Base-by-base conservation (phyloP, 179 eudicot genomes). In the Silene noctiflora region DNA sequence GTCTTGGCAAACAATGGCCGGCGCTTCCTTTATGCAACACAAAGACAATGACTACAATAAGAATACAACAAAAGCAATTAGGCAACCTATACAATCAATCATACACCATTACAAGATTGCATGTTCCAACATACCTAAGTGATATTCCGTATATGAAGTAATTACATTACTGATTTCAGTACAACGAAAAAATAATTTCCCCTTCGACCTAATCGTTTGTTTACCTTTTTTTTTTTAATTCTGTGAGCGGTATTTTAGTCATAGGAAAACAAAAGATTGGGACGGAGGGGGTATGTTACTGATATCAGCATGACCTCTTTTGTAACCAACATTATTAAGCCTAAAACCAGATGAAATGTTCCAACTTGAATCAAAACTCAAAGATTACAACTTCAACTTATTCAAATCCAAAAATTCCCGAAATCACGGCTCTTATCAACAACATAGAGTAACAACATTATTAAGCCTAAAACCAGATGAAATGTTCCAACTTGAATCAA, bases 1-100 rank as follows among this genome's bases (percentile, higher is more conserved):
- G 80, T 29, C 84, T 73, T 79, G 82, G 82, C 83, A 73, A 46
- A 72, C 70, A 64, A 73, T 79, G 79, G 83, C 55, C 74, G 59
- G 78, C 63, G 73, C 85, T 69, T 75, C 79, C 86, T 81, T 77
- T 77, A 67, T 48, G 76, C 79, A 75, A 73, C 72, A 73, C 33
- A 61, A 65, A 69, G 33, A 70, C 53, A 61, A 64, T 68, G 69
- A 68, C 76, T 76, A 69, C 56, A 39, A 53, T 35, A 73, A 27
- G 44, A 69, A 78, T 44, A 76, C 63, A 63, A 73, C 1, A 44
- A 35, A 17, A 20, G 44, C 68, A 20, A 60, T 65, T 39, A 58
- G 58, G 31, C 35, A 46, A 67, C 48, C 20, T 5, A 22, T 20
- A 53, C 70, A 69, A 63, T 1, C 46, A 39, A 7, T 48, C 55